phyloP scores from a whole-genome alignment of 1,139 yeast species.

The Saccharomyces hybrid region DNA sequence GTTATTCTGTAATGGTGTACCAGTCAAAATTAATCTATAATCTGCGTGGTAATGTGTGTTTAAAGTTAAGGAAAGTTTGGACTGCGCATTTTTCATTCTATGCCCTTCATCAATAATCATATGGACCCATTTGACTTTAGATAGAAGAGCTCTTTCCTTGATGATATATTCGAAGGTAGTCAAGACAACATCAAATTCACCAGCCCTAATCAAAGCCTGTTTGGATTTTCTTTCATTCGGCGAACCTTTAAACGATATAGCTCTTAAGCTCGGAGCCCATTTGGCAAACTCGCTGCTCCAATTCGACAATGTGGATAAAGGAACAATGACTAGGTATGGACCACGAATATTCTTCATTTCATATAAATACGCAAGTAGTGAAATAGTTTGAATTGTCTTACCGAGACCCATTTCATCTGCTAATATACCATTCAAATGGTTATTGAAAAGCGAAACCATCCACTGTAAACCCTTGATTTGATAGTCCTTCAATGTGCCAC shows the following conservation, averaged over 20 bases:
- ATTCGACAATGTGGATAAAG: slow-evolving; percentile 73
- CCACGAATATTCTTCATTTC: slow-evolving; percentile 61
- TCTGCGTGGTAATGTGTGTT: slow-evolving; percentile 68
- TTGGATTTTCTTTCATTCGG: slow-evolving; percentile 61
- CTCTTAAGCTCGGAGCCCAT: slow-evolving; percentile 73
- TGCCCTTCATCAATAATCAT: slow-evolving; percentile 90
- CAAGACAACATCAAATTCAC: slow-evolving; percentile 67
- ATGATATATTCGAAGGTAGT: slow-evolving; percentile 77
- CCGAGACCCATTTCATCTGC: slow-evolving; percentile 96
- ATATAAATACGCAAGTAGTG: slow-evolving; percentile 64
- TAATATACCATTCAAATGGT: slow-evolving; percentile 86
- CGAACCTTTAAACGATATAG: slow-evolving; percentile 67
- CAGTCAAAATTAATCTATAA: slow-evolving; percentile 72
- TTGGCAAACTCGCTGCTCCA: slow-evolving; percentile 81
- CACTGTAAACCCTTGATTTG: slow-evolving; percentile 91
- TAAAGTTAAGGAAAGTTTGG: slow-evolving; percentile 64
- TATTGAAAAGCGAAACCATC: slow-evolving; percentile 94
- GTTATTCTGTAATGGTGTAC: slow-evolving; percentile 81
- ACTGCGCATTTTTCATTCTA: slow-evolving; percentile 73
- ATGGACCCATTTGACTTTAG: slow-evolving; percentile 70
- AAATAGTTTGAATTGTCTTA: slow-evolving; percentile 78
- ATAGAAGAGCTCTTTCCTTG: slow-evolving; percentile 59
- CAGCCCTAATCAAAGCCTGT: slow-evolving; percentile 53
- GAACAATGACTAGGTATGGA: slow-evolving; percentile 74
- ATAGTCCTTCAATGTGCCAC: slow-evolving; percentile 88